These are phyloP conservation scores for Silene latifolia DNA, from an alignment of 148 eudicot species.

Conservation along the genomic window DNA sequence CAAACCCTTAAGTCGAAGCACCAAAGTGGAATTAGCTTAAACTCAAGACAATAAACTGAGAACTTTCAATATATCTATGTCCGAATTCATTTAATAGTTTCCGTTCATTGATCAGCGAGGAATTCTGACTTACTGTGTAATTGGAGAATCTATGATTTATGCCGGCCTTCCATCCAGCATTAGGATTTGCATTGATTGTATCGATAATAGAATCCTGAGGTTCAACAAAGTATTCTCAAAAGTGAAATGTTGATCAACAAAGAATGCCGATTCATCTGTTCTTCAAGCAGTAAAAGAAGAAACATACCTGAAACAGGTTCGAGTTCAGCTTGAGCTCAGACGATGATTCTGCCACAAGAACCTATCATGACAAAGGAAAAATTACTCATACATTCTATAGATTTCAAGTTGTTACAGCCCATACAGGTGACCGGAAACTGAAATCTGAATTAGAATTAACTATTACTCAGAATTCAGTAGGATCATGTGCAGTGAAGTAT, in stretches of 20 bases:
- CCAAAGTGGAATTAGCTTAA: too few species aligned
- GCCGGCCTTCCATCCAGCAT: conserved; percentile 85
- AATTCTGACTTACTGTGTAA: conserved; percentile 55
- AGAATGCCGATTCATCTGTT: neutral
- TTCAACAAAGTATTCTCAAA: conserved; percentile 2
- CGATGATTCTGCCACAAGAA: conserved; percentile 35
- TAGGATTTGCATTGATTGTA: conserved; percentile 51
- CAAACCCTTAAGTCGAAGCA: too few species aligned
- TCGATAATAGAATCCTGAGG: conserved; percentile 60
- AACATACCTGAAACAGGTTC: conserved; percentile 64
- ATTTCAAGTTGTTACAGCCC: neutral
- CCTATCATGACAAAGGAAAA: neutral
- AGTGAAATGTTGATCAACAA: neutral
- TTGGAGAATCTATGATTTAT: conserved; percentile 59
- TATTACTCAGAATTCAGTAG: too few species aligned
- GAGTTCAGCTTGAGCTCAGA: conserved; percentile 43
- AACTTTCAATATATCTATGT: too few species aligned
- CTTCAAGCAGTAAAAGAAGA: conserved; percentile 4
- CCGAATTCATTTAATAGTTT: neutral
- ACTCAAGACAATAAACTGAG: too few species aligned
- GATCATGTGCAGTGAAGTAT: too few species aligned
- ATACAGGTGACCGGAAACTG: neutral
- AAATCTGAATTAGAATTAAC: neutral
- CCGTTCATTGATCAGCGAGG: neutral
- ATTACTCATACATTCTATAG: neutral